phyloP scores from a whole-genome alignment of 768 basidiomycete genomes.

The Kwoniella mangroviensis region DNA sequence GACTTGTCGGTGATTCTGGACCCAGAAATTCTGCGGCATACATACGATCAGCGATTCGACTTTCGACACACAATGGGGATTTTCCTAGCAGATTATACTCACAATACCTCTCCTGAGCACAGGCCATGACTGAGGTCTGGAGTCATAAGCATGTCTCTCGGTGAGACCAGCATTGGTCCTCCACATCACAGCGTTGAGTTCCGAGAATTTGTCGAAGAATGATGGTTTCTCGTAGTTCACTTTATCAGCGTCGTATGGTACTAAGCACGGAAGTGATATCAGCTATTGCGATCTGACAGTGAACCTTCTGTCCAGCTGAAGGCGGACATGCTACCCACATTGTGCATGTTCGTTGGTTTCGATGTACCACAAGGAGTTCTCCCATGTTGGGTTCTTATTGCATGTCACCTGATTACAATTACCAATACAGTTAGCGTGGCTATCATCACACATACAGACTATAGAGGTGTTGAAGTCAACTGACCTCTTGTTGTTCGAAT shows the following conservation, averaged over 20 bases:
- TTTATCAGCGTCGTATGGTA: conserved; percentile 71
- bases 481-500: conserved; percentile 91
- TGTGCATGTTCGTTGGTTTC: conserved; percentile 80
- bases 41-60: neutral
- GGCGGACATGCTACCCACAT: conserved; percentile 61
- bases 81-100: conserved; percentile 56
- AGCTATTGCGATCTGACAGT: too few relatives aligned
- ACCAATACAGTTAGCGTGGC: neutral
- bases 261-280: conserved; percentile 60
- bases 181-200: conserved; percentile 96
- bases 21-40: conserved; percentile 88
- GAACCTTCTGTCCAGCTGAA: too few relatives aligned
- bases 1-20: conserved; percentile 92
- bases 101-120: conserved; percentile 88
- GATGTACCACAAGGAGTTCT: conserved; percentile 90
- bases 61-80: neutral
- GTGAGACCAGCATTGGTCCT: conserved; percentile 93
- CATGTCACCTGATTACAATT: conserved; percentile 69
- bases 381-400: conserved; percentile 91
- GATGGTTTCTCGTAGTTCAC: conserved; percentile 90
- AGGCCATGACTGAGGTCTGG: conserved; percentile 92
- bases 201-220: conserved; percentile 87
- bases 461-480: neutral
- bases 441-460: neutral
- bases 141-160: conserved; percentile 92